Conservation (phyloP, 805 yeast genomes). For the Wickerhamiella sergipiensis region DNA sequence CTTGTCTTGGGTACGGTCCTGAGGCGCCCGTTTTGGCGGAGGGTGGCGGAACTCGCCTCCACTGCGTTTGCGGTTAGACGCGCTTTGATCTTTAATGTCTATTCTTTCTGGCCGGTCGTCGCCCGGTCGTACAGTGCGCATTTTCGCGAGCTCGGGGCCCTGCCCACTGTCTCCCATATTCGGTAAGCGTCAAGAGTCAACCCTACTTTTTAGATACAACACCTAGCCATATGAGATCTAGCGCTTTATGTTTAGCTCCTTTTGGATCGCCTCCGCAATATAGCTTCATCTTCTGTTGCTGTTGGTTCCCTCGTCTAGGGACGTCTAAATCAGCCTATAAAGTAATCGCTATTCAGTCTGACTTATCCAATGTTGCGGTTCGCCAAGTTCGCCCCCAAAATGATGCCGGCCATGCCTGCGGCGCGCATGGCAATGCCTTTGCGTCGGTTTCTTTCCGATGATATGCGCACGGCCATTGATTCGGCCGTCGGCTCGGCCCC, state of each 20-base stretch:
- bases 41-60: neutral
- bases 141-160: neutral
- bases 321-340: neutral
- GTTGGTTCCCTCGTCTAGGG: too few species aligned
- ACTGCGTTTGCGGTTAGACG: neutral
- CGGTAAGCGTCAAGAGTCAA: neutral
- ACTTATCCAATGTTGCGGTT: neutral
- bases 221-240: too few species aligned
- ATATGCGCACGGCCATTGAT: slow-evolving; percentile 72
- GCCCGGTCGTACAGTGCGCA: neutral
- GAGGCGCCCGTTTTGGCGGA: neutral
- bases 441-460: slow-evolving; percentile 50
- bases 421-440: neutral
- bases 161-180: neutral
- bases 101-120: neutral
- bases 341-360: neutral
- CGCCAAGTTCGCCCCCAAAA: neutral
- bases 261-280: too few species aligned
- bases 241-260: too few species aligned
- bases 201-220: too few species aligned
- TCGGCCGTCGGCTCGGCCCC: slow-evolving; percentile 80
- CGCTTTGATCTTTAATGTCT: neutral
- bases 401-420: neutral
- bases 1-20: too few species aligned
- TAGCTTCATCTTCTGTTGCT: too few species aligned